Conservation (phyloP, 257 asterid species). For the Hygrophila difformis region DNA sequence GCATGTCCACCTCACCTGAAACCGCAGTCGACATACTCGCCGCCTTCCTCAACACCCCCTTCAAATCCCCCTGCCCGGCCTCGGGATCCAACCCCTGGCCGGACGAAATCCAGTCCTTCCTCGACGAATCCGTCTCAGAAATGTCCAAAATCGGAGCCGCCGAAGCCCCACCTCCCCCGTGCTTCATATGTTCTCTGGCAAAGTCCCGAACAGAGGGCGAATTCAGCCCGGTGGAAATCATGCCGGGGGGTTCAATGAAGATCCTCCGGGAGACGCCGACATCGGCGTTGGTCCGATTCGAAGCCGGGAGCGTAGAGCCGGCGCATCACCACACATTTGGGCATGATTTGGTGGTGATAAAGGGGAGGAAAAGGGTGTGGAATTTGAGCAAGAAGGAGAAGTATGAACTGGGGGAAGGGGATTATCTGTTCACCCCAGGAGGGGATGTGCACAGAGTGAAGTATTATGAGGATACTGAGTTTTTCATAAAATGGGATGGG, state of each 20-base stretch:
- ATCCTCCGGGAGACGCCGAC: conserved; percentile 70
- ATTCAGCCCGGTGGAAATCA: conserved; percentile 47
- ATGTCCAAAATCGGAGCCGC: conserved; percentile 42
- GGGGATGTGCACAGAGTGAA: conserved; percentile 80
- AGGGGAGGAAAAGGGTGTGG: conserved; percentile 76
- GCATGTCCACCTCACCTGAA: conserved; percentile 53
- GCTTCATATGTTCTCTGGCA: conserved; percentile 49
- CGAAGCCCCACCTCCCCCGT: conserved; percentile 23
- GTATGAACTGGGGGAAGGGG: conserved; percentile 59
- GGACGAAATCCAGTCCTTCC: conserved; percentile 44
- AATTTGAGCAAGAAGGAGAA: conserved; percentile 61
- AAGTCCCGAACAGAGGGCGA: conserved; percentile 39
- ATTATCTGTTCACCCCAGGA: conserved; percentile 70
- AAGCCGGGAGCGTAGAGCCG: conserved; percentile 82
- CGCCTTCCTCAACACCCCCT: conserved; percentile 51
- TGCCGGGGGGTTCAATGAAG: conserved; percentile 84
- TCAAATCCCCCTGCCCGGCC: conserved; percentile 88
- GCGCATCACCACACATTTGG: conserved; percentile 87
- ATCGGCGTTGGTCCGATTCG: conserved; percentile 74
- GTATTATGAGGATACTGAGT: conserved; percentile 81
- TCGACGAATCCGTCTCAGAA: conserved; percentile 43
- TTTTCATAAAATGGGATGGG: conserved; percentile 92
- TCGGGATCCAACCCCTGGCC: conserved; percentile 82
- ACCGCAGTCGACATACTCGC: conserved; percentile 43
- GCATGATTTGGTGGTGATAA: conserved; percentile 71